Evolutionary conservation across 2,329 filamentous ascomycete species (phyloP), one percentile per base, ranked within the genome.

Genomic region (Sporothrix curviconia): DNA sequence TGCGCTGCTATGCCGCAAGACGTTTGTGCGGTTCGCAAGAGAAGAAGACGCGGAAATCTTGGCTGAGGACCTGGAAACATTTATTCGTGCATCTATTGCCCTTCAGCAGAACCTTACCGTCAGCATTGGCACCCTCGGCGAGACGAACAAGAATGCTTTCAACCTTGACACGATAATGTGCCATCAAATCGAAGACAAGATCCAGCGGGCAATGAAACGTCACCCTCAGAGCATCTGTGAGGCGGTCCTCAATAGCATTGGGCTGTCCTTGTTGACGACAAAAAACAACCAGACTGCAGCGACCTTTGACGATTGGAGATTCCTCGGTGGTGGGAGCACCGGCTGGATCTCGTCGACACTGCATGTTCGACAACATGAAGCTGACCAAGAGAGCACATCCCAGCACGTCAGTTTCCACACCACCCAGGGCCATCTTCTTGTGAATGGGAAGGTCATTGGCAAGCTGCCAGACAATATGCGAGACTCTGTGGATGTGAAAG

Each of bases 401-500:
- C 70, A 66, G 14, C 59, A 55, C 11, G 59, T 69, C 17, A 70
- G 73, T 39, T 73, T 70, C 30, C 70, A 78, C 39, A 64, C 63
- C 30, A 52, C 69, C 9, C 65, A 69, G 2, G 72, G 72, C 0
- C 64, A 70, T 47, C 55, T 78, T 0, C 46, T 76, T 0, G 65
- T 78, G 0, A 69, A 76, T 53, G 61, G 66, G 14, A 66, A 66
- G 52, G 62, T 73, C 1, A 55, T 70, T 2, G 63, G 72, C 0
- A 80, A 77, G 12, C 72, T 87, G 0, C 84, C 85, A 0, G 64
- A 72, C 1, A 69, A 78, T 1, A 78, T 81, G 43, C 61, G 74
- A 73, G 17, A 78, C 3, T 71, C 75, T 0, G 49, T 59, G 0
- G 64, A 67, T 1, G 70, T 85, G 7, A 66, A 68, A 6, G 70